Evolutionary conservation across 768 basidiomycete genomes (phyloP), one percentile per base, ranked within the genome.

Genomic region (Amanita rubescens): DNA sequence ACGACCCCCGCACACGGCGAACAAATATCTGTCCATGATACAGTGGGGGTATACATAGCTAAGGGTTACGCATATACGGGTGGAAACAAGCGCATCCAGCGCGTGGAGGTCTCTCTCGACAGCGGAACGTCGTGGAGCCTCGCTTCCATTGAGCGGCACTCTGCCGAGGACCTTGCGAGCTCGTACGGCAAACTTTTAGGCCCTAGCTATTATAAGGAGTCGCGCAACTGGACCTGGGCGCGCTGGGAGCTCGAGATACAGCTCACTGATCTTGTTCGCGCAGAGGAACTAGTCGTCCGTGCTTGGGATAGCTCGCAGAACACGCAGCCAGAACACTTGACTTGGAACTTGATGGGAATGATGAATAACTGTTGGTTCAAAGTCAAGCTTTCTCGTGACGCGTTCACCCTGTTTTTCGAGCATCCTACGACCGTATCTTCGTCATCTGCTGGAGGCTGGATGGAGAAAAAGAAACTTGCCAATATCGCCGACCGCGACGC

Each of bases 51-150:
- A 2, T 84, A 82, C 59, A 60, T 61, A 3, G 39, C 80, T 35
- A 66, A 70, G 49, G 83, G 83, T 4, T 85, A 84, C 51, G 82
- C 82, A 2, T 85, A 85, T 60, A 69, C 73, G 22, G 83, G 83
- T 10, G 81, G 82, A 5, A 82, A 82, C 3, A 70, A 78, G 7
- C 70, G 81, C 15, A 69, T 85, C 17, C 76, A 74, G 3, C 72
- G 82, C 14, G 77, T 84, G 24, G 82, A 85, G 55, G 50, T 84
- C 37, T 78, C 80, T 6, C 58, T 79, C 7, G 79, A 84, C 56
- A 73, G 78, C 20, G 82, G 81, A 1, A 53, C 53, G 15, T 69
- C 69, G 1, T 84, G 82, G 82, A 55, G 44, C 7, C 64, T 81
- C 14, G 72, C 74, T n/a, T 24, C 32, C 11, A 10, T 49, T 35